phyloP scores from a whole-genome alignment of 805 yeast genomes.

The Starmerella gropengiesseri region DNA sequence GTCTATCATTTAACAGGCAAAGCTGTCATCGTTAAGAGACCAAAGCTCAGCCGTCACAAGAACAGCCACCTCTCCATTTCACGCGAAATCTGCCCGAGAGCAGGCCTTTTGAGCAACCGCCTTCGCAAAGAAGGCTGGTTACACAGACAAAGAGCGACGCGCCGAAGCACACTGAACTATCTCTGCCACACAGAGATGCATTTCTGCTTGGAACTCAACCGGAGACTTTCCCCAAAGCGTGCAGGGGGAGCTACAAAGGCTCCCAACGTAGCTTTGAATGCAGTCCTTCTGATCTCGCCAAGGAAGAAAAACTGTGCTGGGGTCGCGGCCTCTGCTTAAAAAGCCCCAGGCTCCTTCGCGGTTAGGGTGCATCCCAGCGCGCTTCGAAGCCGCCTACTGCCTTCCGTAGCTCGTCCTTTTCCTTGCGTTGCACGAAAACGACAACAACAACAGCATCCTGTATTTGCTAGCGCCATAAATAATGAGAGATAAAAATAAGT shows the following conservation, averaged over 20 bases:
- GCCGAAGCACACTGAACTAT: slow-evolving; percentile 8
- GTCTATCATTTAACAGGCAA: slow-evolving; percentile 25
- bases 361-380: slow-evolving; percentile 5
- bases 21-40: slow-evolving; percentile 22
- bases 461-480: no score
- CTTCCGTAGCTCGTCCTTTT: no score
- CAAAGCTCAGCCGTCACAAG: slow-evolving; percentile 8
- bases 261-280: slow-evolving; percentile 27
- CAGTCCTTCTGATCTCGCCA: slow-evolving; percentile 22
- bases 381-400: no score
- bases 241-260: slow-evolving; percentile 8
- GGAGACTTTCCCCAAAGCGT: slow-evolving; percentile 32
- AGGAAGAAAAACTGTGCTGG: slow-evolving; percentile 4
- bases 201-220: slow-evolving; percentile 26
- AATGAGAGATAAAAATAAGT: not conserved
- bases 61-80: slow-evolving; percentile 6
- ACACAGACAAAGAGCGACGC: slow-evolving; percentile 10
- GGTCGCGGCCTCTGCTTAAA: slow-evolving; percentile 1
- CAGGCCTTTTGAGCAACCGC: slow-evolving; percentile 2
- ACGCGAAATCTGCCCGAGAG: slow-evolving; percentile 9
- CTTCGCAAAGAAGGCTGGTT: not conserved
- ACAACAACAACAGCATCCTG: no score
- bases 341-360: not conserved
- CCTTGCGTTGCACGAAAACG: no score
- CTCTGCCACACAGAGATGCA: slow-evolving; percentile 16